These are phyloP conservation scores for Pythium sp. DNA, from an alignment of 352 stramenopile species.

Conservation along the genomic window DNA sequence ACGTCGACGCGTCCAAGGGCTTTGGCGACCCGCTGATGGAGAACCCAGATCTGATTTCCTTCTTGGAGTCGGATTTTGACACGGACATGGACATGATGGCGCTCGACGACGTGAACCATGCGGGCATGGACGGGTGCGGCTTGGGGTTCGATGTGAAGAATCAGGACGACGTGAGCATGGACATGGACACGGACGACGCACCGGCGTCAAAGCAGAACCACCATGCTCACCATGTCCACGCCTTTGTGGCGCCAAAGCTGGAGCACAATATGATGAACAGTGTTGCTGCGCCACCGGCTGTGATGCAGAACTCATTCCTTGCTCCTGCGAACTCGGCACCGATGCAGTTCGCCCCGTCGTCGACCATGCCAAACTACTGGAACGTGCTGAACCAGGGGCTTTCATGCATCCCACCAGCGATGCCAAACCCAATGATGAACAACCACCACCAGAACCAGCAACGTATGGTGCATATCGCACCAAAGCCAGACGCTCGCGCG, in stretches of 20 bases:
- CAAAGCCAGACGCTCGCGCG: slow-evolving; percentile 46
- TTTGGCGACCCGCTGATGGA: slow-evolving; percentile 36
- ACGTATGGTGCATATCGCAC: slow-evolving; percentile 75
- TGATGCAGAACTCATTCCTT: slow-evolving; percentile 4
- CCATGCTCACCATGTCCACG: not conserved
- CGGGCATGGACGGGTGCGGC: not conserved
- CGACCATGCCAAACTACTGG: slow-evolving; percentile 84
- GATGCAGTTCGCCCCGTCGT: slow-evolving; percentile 61
- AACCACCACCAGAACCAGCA: slow-evolving; percentile 25
- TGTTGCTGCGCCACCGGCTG: not conserved
- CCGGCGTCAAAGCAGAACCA: slow-evolving; percentile 19
- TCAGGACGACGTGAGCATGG: slow-evolving; percentile 32
- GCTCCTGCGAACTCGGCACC: slow-evolving; percentile 19
- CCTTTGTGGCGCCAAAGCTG: slow-evolving; percentile 13
- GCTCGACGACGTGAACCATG: slow-evolving; percentile 42
- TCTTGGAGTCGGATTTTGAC: slow-evolving; percentile 51
- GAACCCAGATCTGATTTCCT: slow-evolving; percentile 47
- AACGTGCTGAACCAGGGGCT: slow-evolving; percentile 80
- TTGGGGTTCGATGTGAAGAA: slow-evolving; percentile 1
- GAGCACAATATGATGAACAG: slow-evolving; percentile 3
- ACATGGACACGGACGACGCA: slow-evolving; percentile 33
- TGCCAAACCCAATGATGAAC: slow-evolving; percentile 10
- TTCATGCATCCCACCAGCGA: slow-evolving; percentile 20
- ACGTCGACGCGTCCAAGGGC: slow-evolving; percentile 22
- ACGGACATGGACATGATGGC: slow-evolving; percentile 69